Evolutionary conservation across 2,329 filamentous ascomycete species (phyloP).

Genomic region (Parascedosporium putredinis): DNA sequence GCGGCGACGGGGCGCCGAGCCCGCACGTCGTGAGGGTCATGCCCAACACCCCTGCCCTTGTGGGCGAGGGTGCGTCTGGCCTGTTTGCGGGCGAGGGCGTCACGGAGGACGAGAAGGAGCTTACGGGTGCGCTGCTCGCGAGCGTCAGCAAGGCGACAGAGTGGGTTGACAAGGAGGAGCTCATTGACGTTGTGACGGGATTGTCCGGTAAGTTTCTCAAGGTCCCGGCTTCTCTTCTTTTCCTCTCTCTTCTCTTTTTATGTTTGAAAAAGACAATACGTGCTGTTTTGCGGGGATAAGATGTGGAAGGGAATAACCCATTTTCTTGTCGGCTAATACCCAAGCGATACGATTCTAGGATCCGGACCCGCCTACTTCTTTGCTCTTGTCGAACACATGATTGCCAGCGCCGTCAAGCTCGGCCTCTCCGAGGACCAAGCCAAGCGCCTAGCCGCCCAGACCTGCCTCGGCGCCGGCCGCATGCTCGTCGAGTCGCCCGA

Average conservation of each 20-base stretch:
- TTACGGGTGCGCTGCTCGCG: constrained; percentile 30
- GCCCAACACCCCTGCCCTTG: constrained; percentile 41
- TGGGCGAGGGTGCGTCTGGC: constrained; percentile 39
- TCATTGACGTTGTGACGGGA: constrained; percentile 39
- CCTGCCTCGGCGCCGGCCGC: constrained; percentile 38
- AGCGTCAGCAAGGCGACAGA: constrained; percentile 37
- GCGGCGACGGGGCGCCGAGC: constrained; percentile 23
- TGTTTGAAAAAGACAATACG: too few species aligned
- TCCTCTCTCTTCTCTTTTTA: neutral
- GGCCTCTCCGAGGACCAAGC: constrained; percentile 37
- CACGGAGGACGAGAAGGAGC: constrained; percentile 28
- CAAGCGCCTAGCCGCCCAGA: constrained; percentile 38
- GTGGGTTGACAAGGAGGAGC: constrained; percentile 38
- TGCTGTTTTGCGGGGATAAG: too few species aligned
- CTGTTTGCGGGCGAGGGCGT: constrained; percentile 33
- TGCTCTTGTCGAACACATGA: constrained; percentile 40
- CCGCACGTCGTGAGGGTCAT: constrained; percentile 40
- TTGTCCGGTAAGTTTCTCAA: constrained; percentile 3
- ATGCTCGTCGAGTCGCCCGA: constrained; percentile 38
- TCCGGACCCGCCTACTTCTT: constrained; percentile 44
- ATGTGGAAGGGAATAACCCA: too few species aligned
- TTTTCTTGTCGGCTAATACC: neutral
- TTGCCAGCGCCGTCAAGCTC: constrained; percentile 30
- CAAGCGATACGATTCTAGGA: too few species aligned
- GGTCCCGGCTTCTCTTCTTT: too few species aligned